phyloP scores from a whole-genome alignment of 2,329 filamentous ascomycete species.

The Diatrype stigma region DNA sequence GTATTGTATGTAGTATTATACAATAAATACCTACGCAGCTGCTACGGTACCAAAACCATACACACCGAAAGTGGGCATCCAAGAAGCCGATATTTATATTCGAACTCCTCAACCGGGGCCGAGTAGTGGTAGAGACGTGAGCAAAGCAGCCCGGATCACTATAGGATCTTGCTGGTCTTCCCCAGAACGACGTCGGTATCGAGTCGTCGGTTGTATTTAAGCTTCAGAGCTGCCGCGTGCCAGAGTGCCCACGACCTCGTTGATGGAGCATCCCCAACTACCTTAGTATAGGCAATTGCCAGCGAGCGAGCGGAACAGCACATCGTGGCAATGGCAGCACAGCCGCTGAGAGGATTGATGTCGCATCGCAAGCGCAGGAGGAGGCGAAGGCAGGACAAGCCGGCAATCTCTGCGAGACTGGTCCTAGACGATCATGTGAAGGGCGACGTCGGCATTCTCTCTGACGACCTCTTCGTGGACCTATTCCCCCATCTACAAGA shows the following conservation, averaged over 20 bases:
- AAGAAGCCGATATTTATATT: no score
- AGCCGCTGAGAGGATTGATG: slow-evolving; percentile 6
- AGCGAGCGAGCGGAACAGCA: not conserved
- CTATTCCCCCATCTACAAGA: slow-evolving; percentile 63
- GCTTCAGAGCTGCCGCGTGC: no score
- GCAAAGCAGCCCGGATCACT: no score
- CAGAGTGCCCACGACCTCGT: not conserved
- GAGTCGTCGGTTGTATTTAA: no score
- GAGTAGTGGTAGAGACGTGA: no score
- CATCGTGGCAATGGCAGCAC: slow-evolving; percentile 15
- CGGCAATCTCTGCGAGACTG: slow-evolving; percentile 73
- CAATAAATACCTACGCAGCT: no score
- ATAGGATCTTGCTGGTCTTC: no score
- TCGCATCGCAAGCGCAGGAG: slow-evolving; percentile 38
- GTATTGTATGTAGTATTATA: no score
- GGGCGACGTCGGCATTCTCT: slow-evolving; percentile 80
- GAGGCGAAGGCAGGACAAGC: slow-evolving; percentile 62
- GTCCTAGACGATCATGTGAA: slow-evolving; percentile 81
- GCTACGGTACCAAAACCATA: no score
- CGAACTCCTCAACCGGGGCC: no score
- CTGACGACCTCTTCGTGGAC: slow-evolving; percentile 78
- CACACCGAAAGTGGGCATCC: no score
- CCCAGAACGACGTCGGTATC: no score
- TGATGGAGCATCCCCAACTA: not conserved
- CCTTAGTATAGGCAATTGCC: not conserved